Evolutionary conservation across 2,329 filamentous ascomycete species (phyloP).

Genomic region (Allantophomopsis lycopodina): DNA sequence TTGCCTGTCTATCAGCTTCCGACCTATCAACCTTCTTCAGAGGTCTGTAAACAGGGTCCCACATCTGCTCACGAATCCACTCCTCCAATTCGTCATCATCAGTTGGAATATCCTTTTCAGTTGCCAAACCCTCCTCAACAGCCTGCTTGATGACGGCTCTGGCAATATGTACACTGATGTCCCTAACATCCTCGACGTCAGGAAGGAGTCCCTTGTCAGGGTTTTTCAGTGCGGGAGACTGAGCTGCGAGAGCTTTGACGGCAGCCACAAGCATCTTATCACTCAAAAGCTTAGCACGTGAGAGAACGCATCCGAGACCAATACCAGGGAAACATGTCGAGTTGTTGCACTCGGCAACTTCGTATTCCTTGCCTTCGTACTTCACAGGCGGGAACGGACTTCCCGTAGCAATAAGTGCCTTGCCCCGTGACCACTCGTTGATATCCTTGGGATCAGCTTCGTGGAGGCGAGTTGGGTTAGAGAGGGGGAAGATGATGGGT

Average conservation of each 20-base stretch:
- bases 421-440: constrained; percentile 64
- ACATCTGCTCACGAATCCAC: constrained; percentile 73
- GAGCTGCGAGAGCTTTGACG: constrained; percentile 54
- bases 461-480: constrained; percentile 73
- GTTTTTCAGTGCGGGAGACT: constrained; percentile 49
- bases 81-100: constrained; percentile 27
- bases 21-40: constrained; percentile 40
- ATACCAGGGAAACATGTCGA: constrained; percentile 77
- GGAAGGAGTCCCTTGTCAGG: constrained; percentile 50
- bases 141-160: constrained; percentile 61
- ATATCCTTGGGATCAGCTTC: constrained; percentile 70
- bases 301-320: constrained; percentile 65
- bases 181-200: constrained; percentile 59
- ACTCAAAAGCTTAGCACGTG: constrained; percentile 50
- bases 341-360: constrained; percentile 76
- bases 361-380: constrained; percentile 33
- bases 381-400: constrained; percentile 68
- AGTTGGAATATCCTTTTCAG: constrained; percentile 11
- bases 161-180: constrained; percentile 68
- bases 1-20: constrained; percentile 41
- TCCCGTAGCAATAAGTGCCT: constrained; percentile 69
- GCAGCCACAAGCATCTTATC: constrained; percentile 75
- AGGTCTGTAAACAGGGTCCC: constrained; percentile 56
- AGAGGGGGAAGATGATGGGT: constrained; percentile 71
- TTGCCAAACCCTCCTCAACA: constrained; percentile 53